Evolutionary conservation across 225 moss, liverwort and hornwort genomes (phyloP), one percentile per base, ranked within the genome.

Genomic region (Pseudoscleropodium purum): DNA sequence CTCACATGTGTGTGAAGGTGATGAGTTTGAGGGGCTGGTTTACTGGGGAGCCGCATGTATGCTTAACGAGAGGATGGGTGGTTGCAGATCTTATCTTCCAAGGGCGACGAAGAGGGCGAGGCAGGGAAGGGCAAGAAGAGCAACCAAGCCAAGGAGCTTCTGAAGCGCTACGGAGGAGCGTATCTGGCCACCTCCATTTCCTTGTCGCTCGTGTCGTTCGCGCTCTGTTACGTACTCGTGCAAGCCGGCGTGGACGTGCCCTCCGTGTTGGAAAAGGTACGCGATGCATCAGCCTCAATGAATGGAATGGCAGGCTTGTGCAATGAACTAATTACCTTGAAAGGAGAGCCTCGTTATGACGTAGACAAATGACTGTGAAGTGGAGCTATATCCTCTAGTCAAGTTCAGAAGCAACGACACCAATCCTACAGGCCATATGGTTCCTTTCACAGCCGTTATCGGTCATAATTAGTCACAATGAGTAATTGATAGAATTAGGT

Each of bases 161-260:
- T 99, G 87, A 93, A 95, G 49, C 94, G 97, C 74, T 99, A 99
- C 57, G 99, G 99, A 73, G 96, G 99, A 11, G 99, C 99, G 60
- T 99, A 99, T 90, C 84, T 99, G 93, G 96, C 93, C 75, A 99
- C 99, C 23, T 99, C 99, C 29, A 95, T 99, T 60, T 93, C 97
- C 57, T 86, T 99, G 73, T 97, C 97, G 37, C 39, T 97, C 81
- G 93, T 99, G 67, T 99, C 99, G 26, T 99, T 97, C 52, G 91
- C 94, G 73, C 89, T 99, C 43, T 99, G 99, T 88, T 99, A 97
- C 81, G 94, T 93, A 77, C 96, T 99, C 65, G 90, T 99, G 67
- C 96, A 93, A 92, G 89, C 92, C 52, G 99, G 99, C 72, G 96
- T 97, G 82, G 96, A 97, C 87, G 96, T 99, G 49, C 86, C 96